A percentile compares a stretch with the other conserved stretches of the same genome.
Conservation (phyloP, 495 filamentous ascomycete species). For the Wilcoxina mikolae region DNA sequence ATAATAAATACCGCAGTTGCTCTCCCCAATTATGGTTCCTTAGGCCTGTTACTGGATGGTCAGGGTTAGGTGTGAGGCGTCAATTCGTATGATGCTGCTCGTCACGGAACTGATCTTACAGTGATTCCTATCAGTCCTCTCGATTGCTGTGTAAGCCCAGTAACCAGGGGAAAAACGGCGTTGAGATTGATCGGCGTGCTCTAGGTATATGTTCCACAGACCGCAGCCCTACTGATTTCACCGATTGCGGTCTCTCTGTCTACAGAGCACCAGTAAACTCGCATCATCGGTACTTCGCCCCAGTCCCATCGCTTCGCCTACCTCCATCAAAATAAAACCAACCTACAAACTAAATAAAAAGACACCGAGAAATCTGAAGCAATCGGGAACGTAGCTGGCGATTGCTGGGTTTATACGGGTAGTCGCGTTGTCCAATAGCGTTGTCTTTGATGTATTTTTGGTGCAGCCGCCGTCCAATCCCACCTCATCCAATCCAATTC, state of each 20-base stretch:
- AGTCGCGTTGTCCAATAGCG: too few species aligned
- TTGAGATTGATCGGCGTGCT: too few species aligned
- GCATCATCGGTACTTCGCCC: background rate
- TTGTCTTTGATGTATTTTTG: too few species aligned
- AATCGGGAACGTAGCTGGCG: too few species aligned
- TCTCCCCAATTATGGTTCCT: background rate
- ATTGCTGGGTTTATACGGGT: too few species aligned
- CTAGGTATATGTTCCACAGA: too few species aligned
- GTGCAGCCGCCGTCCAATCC: background rate
- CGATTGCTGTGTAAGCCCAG: background rate
- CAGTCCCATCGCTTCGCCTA: background rate
- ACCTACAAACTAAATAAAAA: background rate
- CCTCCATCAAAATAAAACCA: background rate
- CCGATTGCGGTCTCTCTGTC: too few species aligned
- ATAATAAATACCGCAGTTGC: constrained; percentile 1
- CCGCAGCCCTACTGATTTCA: too few species aligned
- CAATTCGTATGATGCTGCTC: too few species aligned
- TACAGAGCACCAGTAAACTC: too few species aligned
- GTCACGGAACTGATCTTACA: too few species aligned
- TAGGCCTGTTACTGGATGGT: background rate
- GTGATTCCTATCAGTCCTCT: too few species aligned
- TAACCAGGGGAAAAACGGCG: background rate
- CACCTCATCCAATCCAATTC: background rate
- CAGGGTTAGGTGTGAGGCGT: background rate
- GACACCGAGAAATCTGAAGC: background rate